Conservation (phyloP, 1,139 yeast species). For the Hanseniaspora sp. region DNA sequence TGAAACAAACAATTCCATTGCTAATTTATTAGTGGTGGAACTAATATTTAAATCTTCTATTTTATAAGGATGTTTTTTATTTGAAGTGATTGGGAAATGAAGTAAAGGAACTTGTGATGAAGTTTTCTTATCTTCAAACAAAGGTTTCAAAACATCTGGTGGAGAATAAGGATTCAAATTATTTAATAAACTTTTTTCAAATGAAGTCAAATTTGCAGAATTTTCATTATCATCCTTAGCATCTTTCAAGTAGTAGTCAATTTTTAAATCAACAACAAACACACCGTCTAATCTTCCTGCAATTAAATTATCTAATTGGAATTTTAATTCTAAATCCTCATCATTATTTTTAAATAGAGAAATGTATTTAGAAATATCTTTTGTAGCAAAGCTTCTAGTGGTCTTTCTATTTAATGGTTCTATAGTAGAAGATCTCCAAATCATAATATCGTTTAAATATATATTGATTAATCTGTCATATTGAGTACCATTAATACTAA, state of each 20-base stretch:
- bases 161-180: slow-evolving; percentile 23
- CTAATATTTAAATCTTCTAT: background rate
- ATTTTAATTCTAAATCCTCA: slow-evolving; percentile 32
- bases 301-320: slow-evolving; percentile 59
- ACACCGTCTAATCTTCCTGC: slow-evolving; percentile 48
- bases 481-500: slow-evolving; percentile 55
- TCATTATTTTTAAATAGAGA: slow-evolving; percentile 38
- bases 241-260: slow-evolving; percentile 36
- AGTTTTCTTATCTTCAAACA: slow-evolving; percentile 24
- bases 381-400: slow-evolving; percentile 40
- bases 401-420: slow-evolving; percentile 51
- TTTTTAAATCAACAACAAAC: slow-evolving; percentile 44
- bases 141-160: slow-evolving; percentile 18
- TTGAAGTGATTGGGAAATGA: slow-evolving; percentile 32
- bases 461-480: slow-evolving; percentile 68
- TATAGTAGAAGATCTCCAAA: slow-evolving; percentile 80
- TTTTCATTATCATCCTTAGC: slow-evolving; percentile 1
- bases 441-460: slow-evolving; percentile 51
- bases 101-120: slow-evolving; percentile 29
- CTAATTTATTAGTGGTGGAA: background rate
- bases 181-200: slow-evolving; percentile 17
- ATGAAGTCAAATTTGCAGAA: background rate
- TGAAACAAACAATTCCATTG: slow-evolving; percentile 54
- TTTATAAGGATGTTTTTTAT: slow-evolving; percentile 13
- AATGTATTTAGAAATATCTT: slow-evolving; percentile 55